Base-by-base conservation (phyloP, 805 yeast species). In the Ogataea zsoltii region DNA sequence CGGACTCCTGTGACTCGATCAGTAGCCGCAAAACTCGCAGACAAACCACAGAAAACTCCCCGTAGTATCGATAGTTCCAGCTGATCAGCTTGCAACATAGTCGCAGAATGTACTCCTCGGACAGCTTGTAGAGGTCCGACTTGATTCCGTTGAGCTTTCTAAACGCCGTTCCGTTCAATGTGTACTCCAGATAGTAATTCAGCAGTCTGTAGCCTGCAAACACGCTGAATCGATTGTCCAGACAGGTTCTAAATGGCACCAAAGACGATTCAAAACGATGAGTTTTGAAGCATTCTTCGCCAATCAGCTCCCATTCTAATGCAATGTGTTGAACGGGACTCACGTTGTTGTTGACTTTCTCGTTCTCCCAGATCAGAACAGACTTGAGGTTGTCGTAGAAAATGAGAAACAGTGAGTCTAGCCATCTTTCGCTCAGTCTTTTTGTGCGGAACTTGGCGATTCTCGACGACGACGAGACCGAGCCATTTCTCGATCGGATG, bases 291-390 rank as follows among this genome's bases (percentile, higher is more conserved):
- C 76, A 68, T 16, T 83, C 73, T 7, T 79, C 65, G 0, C 91
- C 92, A 37, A 85, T 69, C 50, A 85, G 65, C 55, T 82, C 86
- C 92, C 92, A 86, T 58, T 86, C 89, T 19, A 85, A 60, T 0
- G 87, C 85, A 56, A 82, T 77, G 53, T 81, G 83, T 44, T 69
- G 72, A 12, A 70, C 61, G 4, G 55, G 54, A 31, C 43, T 46
- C 6, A 53, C 38, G 25, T 54, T 61, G 34, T 57, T 55, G 38
- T 45, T 50, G 3, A 46, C 37, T 18, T 56, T 51, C 37, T 66
- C 70, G 42, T 60, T 63, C 31, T 63, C 66, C 65, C 67, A 66
- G 71, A 89, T 78, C 2, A 96, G 85, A 58, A 88, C 91, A 3
- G 88, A 82, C 58, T 85, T 76, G 56, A 87, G 73, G 60, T 87